A percentile compares a stretch with the other conserved stretches of the same genome.
Conservation (phyloP, 2,329 filamentous ascomycete genomes). For the Berkeleyomyces basicola region DNA sequence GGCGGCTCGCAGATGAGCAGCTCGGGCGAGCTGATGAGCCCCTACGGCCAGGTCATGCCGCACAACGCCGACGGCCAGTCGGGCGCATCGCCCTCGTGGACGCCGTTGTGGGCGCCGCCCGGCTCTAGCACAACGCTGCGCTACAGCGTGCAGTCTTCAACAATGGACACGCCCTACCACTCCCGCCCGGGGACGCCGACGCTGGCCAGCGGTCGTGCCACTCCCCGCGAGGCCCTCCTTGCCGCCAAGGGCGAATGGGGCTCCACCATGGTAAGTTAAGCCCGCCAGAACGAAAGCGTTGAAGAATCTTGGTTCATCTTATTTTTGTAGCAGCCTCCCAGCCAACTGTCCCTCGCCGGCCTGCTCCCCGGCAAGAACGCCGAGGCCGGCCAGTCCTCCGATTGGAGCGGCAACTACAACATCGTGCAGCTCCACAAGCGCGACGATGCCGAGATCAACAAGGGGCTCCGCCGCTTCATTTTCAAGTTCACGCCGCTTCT, state of each 20-base stretch:
- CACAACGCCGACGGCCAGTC: constrained; percentile 5
- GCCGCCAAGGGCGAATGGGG: constrained; percentile 16
- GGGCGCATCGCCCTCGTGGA: constrained; percentile 9
- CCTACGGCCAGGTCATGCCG: constrained; percentile 7
- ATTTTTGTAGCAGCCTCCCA: constrained; percentile 23
- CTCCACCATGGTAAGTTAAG: constrained; percentile 17
- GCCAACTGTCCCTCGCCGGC: constrained; percentile 26
- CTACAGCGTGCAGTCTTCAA: constrained; percentile 12
- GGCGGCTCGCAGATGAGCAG: constrained; percentile 7
- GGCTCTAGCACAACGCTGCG: constrained; percentile 10
- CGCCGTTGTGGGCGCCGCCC: constrained; percentile 9
- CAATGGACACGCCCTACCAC: constrained; percentile 15
- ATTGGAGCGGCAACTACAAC: constrained; percentile 9
- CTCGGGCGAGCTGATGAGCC: constrained; percentile 8
- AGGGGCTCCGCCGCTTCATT: constrained; percentile 27
- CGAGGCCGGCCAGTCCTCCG: constrained; percentile 12
- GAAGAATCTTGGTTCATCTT: neutral
- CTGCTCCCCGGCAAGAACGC: constrained; percentile 22
- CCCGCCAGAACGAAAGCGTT: neutral
- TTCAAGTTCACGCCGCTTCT: constrained; percentile 25
- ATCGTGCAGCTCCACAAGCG: constrained; percentile 28
- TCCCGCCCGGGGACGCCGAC: constrained; percentile 20
- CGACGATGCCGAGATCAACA: constrained; percentile 28
- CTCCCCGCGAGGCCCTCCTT: constrained; percentile 16
- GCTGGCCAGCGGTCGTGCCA: constrained; percentile 18